phyloP scores from a whole-genome alignment of 192 early-diverging fungal species.

The Coemansia sp. region DNA sequence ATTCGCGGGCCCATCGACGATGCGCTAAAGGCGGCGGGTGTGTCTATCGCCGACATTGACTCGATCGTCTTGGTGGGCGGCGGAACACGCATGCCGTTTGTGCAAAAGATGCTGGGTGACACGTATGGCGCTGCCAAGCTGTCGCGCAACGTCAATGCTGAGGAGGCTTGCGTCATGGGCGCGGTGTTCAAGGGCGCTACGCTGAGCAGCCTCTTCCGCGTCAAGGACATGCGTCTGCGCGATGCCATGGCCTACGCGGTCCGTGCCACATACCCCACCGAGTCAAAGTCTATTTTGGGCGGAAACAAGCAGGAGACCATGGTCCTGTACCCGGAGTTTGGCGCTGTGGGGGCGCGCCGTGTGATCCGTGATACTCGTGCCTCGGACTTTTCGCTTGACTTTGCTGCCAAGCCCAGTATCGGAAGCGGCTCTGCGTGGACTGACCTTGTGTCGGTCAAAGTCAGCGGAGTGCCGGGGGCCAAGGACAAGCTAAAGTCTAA shows the following conservation, averaged over 20 bases:
- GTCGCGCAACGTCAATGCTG: slow-evolving; percentile 92
- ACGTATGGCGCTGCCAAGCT: slow-evolving; percentile 83
- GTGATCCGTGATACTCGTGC: slow-evolving; percentile 82
- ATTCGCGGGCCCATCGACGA: slow-evolving; percentile 74
- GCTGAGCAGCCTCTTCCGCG: slow-evolving; percentile 84
- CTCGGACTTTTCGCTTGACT: slow-evolving; percentile 63
- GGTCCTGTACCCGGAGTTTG: slow-evolving; percentile 57
- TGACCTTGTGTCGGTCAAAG: slow-evolving; percentile 48
- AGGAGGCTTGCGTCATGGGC: slow-evolving; percentile 93
- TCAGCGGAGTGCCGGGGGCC: slow-evolving; percentile 75
- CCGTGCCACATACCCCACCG: slow-evolving; percentile 50
- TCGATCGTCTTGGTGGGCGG: slow-evolving; percentile 97
- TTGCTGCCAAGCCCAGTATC: slow-evolving; percentile 76
- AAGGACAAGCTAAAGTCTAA: slow-evolving; percentile 66
- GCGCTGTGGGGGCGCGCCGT: slow-evolving; percentile 79
- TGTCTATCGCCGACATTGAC: slow-evolving; percentile 71
- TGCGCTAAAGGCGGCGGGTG: slow-evolving; percentile 70
- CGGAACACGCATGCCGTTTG: slow-evolving; percentile 83
- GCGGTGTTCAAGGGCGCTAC: slow-evolving; percentile 88
- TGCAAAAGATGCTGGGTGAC: slow-evolving; percentile 72
- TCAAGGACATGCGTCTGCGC: slow-evolving; percentile 84
- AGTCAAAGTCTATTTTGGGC: slow-evolving; percentile 66
- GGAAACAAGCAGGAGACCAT: slow-evolving; percentile 42
- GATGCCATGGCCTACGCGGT: slow-evolving; percentile 70
- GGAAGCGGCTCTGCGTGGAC: slow-evolving; percentile 37